Percentiles rank a stretch among this genome's conserved stretches.
Conservation (phyloP, 2,329 filamentous ascomycete species). For the Colletotrichum liriopes region DNA sequence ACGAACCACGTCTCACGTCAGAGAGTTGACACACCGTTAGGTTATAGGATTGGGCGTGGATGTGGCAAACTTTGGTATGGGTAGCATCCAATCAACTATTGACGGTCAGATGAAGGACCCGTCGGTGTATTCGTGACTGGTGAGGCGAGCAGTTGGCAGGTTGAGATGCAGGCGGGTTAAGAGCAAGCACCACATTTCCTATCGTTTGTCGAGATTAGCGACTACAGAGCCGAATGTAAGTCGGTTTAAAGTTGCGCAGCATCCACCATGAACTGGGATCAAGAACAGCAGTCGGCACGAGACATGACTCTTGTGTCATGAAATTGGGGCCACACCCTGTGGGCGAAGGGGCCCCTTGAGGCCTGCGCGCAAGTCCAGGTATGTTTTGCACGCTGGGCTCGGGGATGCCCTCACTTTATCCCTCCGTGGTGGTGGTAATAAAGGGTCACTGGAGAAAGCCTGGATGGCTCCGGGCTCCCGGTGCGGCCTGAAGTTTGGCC, state of each 20-base stretch:
- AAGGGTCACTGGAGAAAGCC: background rate
- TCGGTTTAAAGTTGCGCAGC: conserved; percentile 22
- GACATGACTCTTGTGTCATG: background rate
- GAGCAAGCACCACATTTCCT: too few species aligned
- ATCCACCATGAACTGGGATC: background rate
- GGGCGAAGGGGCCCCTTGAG: background rate
- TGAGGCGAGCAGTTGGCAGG: background rate
- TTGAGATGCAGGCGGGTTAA: background rate
- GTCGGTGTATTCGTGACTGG: background rate
- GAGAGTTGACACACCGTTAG: background rate
- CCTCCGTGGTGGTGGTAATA: background rate
- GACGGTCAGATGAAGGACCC: background rate
- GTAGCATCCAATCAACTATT: background rate
- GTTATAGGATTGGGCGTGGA: background rate
- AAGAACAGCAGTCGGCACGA: background rate
- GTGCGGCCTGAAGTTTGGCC: conserved; percentile 4
- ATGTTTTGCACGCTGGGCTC: background rate
- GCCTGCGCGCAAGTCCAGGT: background rate
- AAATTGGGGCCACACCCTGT: background rate
- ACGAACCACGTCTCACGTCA: background rate
- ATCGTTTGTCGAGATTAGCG: background rate
- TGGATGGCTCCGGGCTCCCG: background rate
- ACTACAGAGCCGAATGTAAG: background rate
- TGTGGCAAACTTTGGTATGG: background rate
- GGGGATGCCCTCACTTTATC: background rate